Evolutionary conservation across 768 basidiomycete genomes (phyloP).

Genomic region (Podaxis pistillaris): DNA sequence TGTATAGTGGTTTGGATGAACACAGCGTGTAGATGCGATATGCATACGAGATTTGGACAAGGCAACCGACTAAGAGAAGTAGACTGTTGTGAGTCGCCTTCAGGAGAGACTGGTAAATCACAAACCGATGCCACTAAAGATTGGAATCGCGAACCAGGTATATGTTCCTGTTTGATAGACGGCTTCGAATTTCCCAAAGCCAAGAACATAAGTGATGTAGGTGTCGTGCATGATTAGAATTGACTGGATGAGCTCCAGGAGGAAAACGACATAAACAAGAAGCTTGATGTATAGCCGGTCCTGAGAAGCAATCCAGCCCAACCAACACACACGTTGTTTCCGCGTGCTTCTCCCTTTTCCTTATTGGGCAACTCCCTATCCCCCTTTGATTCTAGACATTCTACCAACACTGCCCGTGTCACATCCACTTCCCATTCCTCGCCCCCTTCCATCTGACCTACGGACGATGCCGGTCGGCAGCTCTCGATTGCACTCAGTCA

Average conservation of each 20-base stretch:
- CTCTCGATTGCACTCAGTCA: too few species aligned
- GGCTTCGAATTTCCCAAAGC: constrained; percentile 24
- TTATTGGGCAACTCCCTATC: too few species aligned
- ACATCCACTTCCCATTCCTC: too few species aligned
- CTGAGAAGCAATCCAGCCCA: too few species aligned
- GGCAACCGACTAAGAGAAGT: not conserved
- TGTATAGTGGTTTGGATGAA: not conserved
- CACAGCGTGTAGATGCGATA: constrained; percentile 1
- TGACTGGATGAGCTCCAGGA: constrained; percentile 29
- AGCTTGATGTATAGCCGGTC: not conserved
- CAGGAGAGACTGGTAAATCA: not conserved
- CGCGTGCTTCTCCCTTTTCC: too few species aligned
- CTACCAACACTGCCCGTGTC: too few species aligned
- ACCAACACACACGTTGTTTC: too few species aligned
- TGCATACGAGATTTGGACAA: constrained; percentile 4
- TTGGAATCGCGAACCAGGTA: constrained; percentile 27
- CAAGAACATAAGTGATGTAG: constrained; percentile 23
- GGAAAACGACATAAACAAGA: constrained; percentile 15
- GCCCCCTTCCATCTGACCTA: too few species aligned
- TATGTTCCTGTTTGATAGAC: constrained; percentile 19
- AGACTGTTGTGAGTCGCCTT: not conserved
- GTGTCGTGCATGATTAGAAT: constrained; percentile 23
- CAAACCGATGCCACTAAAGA: constrained; percentile 26
- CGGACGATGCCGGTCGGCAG: too few species aligned
- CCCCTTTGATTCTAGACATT: too few species aligned